Percentiles rank a stretch among this genome's conserved stretches.
Evolutionary conservation across 2,329 filamentous ascomycete genomes (phyloP).

Genomic region (Hypoxylon sp.): DNA sequence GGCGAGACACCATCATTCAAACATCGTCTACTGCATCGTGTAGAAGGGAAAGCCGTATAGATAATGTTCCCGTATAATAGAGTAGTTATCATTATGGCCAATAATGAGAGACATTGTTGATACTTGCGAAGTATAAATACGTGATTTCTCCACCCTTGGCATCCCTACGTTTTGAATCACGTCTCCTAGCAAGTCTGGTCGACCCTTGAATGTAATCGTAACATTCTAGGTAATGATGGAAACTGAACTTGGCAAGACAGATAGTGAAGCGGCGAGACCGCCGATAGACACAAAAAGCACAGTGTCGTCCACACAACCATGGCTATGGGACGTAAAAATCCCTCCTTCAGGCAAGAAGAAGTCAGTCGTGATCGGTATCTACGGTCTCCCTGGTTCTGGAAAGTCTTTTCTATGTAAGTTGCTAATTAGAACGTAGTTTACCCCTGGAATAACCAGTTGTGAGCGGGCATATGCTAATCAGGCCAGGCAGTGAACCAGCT

Average conservation of each 20-base stretch:
- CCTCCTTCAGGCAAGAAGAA: not conserved
- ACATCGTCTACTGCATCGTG: not conserved
- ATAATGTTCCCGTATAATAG: not conserved
- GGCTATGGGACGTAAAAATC: too few species aligned
- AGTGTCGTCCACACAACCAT: not conserved
- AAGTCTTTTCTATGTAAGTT: constrained; percentile 33
- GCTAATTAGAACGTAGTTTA: not conserved
- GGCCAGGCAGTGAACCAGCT: constrained; percentile 58
- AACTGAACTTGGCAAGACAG: not conserved
- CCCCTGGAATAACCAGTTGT: not conserved
- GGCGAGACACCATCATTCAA: not conserved
- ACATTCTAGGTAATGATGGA: not conserved
- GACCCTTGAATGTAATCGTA: not conserved
- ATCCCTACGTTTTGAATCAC: not conserved
- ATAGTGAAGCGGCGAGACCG: not conserved
- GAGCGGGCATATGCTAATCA: constrained; percentile 6
- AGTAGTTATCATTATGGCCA: not conserved
- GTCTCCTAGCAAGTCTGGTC: not conserved
- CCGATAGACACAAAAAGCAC: not conserved
- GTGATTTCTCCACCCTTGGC: not conserved
- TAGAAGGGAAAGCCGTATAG: not conserved
- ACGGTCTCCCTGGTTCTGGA: constrained; percentile 45
- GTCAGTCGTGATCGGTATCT: constrained; percentile 45
- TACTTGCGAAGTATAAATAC: not conserved
- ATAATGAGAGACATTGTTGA: not conserved